These are phyloP conservation scores for Tylopilus vinaceipallidus DNA, from an alignment of 768 basidiomycete genomes.

Conservation along the genomic window DNA sequence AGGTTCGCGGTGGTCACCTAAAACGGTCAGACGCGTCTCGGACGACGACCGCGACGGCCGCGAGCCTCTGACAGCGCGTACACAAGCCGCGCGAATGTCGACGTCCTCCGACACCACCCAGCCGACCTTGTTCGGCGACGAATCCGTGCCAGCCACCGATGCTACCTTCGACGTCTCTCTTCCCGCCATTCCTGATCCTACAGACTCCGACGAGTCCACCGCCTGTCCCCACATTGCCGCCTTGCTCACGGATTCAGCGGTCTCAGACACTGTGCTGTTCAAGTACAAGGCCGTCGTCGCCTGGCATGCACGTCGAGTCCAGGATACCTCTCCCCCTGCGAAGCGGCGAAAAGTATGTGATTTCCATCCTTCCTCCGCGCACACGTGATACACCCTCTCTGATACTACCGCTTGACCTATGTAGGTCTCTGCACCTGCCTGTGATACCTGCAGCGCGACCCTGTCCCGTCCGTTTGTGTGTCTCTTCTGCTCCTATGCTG, in stretches of 20 bases:
- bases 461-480: conserved; percentile 70
- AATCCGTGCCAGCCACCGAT: conserved; percentile 12
- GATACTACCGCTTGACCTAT: not conserved
- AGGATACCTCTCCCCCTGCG: conserved; percentile 45
- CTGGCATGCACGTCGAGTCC: conserved; percentile 51
- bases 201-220: conserved; percentile 5
- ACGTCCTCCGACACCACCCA: conserved; percentile 30
- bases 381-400: too few species aligned
- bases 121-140: conserved; percentile 31
- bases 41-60: not conserved
- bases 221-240: conserved; percentile 43
- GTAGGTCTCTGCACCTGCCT: conserved; percentile 59
- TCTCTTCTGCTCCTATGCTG: conserved; percentile 65
- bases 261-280: conserved; percentile 32
- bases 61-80: too few species aligned
- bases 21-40: conserved; percentile 13
- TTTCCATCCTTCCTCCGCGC: conserved; percentile 28
- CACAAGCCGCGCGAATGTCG: too few species aligned
- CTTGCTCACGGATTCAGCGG: conserved; percentile 35
- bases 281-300: conserved; percentile 54
- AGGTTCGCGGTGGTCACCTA: not conserved
- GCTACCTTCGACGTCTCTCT: conserved; percentile 8
- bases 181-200: conserved; percentile 11
- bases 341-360: conserved; percentile 76
- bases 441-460: conserved; percentile 54